Evolutionary conservation across 176 grass and related monocot genomes (phyloP), one percentile per base, ranked within the genome.

Genomic region (Carex cristatella): DNA sequence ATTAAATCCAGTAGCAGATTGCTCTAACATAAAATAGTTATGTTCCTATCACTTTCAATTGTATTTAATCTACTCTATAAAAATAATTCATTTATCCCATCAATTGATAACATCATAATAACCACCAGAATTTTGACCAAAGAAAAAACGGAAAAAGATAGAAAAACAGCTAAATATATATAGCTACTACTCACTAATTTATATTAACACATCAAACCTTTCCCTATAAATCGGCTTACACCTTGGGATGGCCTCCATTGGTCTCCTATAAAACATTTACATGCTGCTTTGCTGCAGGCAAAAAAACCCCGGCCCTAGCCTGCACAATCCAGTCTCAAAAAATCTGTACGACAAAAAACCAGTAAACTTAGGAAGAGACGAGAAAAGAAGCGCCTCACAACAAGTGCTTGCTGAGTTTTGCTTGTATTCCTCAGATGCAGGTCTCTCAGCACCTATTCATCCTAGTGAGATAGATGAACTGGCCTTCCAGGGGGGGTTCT

Each of bases 211-310:
- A 86, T 40, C 68, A 86, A 87, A 91, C 89, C 88, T 89, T 85
- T 89, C 87, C 89, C 86, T 75, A 85, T 94, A 89, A 78, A 57
- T 84, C 76, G 81, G 85, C 86, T 88, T 85, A 44, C 78, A 90
- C 85, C 76, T 67, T 66, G 31, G 77, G 65, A 85, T 72, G 78
- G 54, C 44, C 33, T 30, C 51, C 73, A 57, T 32, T 65, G 3
- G 66, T 88, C 90, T 91, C 81, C 84, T 80, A 89, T 94, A 86
- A 87, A 81, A 91, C 78, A 91, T 94, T 89, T 94, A 94, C 92
- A 94, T 15, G 79, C 49, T 77, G 82, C 85, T 87, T 80, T 77
- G 23, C 48, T 57, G 60, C 81, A 64, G 60, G 66, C 79, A 83
- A 83, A 53, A 83, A 30, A 64, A 83, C 62, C 58, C 44, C 49